Evolutionary conservation across 352 stramenopile genomes (phyloP), one percentile per base, ranked within the genome.

Genomic region (Phytophthora litchii): DNA sequence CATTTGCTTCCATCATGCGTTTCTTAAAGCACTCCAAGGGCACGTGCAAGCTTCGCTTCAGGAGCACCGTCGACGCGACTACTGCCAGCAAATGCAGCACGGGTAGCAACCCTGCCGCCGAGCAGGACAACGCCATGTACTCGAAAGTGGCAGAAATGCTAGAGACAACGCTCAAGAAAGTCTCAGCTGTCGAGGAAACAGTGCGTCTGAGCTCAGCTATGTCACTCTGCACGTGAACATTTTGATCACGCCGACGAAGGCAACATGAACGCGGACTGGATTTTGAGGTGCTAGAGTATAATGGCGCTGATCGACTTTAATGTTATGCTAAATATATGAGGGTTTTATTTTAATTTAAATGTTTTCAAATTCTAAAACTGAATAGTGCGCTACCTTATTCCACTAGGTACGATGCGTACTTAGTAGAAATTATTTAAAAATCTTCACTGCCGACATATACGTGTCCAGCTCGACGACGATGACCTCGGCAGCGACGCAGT

Each of bases 11-110:
- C 23, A 88, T 94, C 62, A 83, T 75, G 50, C 78, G 80, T 25
- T 92, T 92, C 54, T 60, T 94, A 31, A 94, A 94, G 64, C 81
- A 83, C 70, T 76, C 74, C 37, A 92, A 91, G 49, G 75, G 74
- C 8, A 88, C 76, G 43, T 94, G 82, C 70, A 94, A 84, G 51
- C 68, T 94, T 36, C 78, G 70, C 23, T 94, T 92, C 12, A 81
- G 78, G 38, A 60, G 42, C 37, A 23, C 19, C 36, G n/a, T 41
- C 29, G 47, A 64, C 20, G 11, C 38, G 13, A 53, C 45, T 17
- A 14, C 25, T 10, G 43, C 49, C 11, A 64, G 55, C 54, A 74
- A 70, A 34, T 65, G 59, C 56, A 68, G 51, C 47, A 70, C 34
- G 11, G 65, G 43, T 31, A 60, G 63, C 46, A 81, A 79, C 38